Conservation (phyloP, 306 rosid genomes). For the Astragalus glycyphyllos region DNA sequence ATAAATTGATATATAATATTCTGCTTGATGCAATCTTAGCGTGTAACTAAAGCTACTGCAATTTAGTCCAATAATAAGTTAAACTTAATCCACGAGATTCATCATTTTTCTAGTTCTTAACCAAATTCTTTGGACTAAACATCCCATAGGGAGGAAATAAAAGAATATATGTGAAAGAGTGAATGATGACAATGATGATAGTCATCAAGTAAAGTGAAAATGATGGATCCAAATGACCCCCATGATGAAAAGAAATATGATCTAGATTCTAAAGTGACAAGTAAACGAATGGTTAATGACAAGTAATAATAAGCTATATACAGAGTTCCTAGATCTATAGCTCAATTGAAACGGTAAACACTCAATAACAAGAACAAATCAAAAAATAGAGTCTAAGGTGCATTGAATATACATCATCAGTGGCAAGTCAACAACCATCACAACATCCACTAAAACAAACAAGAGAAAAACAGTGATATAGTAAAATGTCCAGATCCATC, state of each 20-base stretch:
- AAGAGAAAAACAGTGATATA: conserved; percentile 20
- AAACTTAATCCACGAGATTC: conserved; percentile 42
- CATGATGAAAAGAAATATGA: conserved; percentile 22
- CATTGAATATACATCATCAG: conserved; percentile 41
- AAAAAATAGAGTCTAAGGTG: conserved; percentile 18
- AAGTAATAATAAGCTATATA: conserved; percentile 14
- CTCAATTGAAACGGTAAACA: conserved; percentile 2
- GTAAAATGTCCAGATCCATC: conserved; percentile 46
- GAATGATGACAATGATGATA: conserved; percentile 31
- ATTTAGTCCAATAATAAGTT: conserved; percentile 25
- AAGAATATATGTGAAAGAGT: too few species aligned
- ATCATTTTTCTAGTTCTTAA: conserved; percentile 36
- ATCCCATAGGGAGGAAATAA: too few species aligned
- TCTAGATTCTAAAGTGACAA: conserved; percentile 14
- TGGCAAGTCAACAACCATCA: conserved; percentile 1
- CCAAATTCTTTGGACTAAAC: conserved; percentile 24
- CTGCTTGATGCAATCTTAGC: conserved; percentile 20
- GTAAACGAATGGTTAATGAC: conserved; percentile 21
- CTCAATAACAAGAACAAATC: conserved; percentile 26
- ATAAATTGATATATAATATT: not conserved
- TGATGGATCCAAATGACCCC: conserved; percentile 40
- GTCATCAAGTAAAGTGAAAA: conserved; percentile 46
- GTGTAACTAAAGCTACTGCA: conserved; percentile 27
- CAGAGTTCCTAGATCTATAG: conserved; percentile 46
- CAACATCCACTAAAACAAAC: conserved; percentile 16